Percentiles rank a stretch among this genome's conserved stretches.
Evolutionary conservation across 2,329 filamentous ascomycete genomes (phyloP).

Genomic region (Aspergillus ochraceoroseus): DNA sequence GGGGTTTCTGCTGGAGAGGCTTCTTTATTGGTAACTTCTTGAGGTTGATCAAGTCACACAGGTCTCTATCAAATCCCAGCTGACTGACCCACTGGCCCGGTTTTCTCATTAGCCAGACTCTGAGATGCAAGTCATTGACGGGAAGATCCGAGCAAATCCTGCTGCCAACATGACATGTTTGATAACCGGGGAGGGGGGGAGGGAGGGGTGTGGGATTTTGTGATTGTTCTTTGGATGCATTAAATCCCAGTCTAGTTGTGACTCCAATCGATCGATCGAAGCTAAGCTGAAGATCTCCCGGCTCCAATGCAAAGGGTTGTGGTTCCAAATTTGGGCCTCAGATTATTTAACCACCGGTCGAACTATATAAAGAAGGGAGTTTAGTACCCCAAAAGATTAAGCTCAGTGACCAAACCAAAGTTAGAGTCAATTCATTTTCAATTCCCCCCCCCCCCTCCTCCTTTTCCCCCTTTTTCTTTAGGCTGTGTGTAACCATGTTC

Average conservation of each 20-base stretch:
- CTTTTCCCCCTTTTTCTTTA: conserved; percentile 5
- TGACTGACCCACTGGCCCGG: conserved; percentile 11
- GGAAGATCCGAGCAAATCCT: conserved; percentile 23
- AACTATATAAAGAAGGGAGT: conserved; percentile 20
- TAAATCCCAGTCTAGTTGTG: conserved; percentile 16
- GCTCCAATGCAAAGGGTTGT: conserved; percentile 11
- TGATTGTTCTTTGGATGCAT: conserved; percentile 22
- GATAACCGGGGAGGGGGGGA: conserved; percentile 11
- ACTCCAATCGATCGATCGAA: conserved; percentile 23
- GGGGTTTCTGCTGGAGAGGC: no score
- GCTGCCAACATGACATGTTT: conserved; percentile 22
- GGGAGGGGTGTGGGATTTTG: conserved; percentile 14
- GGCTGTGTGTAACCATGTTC: conserved; percentile 12
- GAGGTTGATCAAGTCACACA: conserved; percentile 11
- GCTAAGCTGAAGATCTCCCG: conserved; percentile 25
- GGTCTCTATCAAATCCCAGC: conserved; percentile 15
- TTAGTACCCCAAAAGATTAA: conserved; percentile 13
- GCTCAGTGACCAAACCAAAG: conserved; percentile 14
- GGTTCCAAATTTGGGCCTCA: conserved; percentile 12
- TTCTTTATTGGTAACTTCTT: conserved; percentile 5
- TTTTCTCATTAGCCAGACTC: conserved; percentile 12
- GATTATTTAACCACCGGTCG: conserved; percentile 9
- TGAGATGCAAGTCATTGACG: conserved; percentile 25
- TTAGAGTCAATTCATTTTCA: no score
- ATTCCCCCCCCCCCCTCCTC: no score